phyloP scores from a whole-genome alignment of 495 filamentous ascomycete genomes.

The Tuber brumale region DNA sequence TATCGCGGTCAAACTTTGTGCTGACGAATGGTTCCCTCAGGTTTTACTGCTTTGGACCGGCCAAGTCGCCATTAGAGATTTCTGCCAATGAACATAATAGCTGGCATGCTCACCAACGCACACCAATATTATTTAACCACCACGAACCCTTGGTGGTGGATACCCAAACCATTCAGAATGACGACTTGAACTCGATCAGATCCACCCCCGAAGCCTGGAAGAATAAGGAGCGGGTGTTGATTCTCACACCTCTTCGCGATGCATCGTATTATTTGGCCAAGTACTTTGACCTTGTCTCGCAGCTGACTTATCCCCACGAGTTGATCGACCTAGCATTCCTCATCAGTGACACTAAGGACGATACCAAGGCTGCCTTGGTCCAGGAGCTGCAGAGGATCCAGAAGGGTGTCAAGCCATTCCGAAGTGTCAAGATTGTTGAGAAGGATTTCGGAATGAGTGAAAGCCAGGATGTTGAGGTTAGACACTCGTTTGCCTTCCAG shows the following conservation, averaged over 20 bases:
- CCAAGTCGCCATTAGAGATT: constrained; percentile 92
- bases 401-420: constrained; percentile 63
- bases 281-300: constrained; percentile 87
- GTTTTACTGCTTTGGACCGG: constrained; percentile 94
- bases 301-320: constrained; percentile 89
- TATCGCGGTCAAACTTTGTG: constrained; percentile 8
- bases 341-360: constrained; percentile 82
- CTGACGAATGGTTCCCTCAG: constrained; percentile 46
- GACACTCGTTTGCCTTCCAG: constrained; percentile 82
- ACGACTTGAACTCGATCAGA: constrained; percentile 79
- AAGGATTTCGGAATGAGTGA: constrained; percentile 73
- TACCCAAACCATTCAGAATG: constrained; percentile 62
- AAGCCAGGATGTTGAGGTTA: constrained; percentile 70
- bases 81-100: constrained; percentile 76
- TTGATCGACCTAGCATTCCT: constrained; percentile 94
- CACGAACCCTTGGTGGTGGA: constrained; percentile 82
- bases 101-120: constrained; percentile 82
- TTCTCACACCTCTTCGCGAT: constrained; percentile 90
- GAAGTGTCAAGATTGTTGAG: constrained; percentile 71
- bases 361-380: constrained; percentile 73
- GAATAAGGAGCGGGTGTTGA: constrained; percentile 84
- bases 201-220: constrained; percentile 69
- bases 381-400: constrained; percentile 84
- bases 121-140: constrained; percentile 92
- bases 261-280: constrained; percentile 71